Conservation (phyloP, 345 rosid species). For the Cardamine resedifolia region DNA sequence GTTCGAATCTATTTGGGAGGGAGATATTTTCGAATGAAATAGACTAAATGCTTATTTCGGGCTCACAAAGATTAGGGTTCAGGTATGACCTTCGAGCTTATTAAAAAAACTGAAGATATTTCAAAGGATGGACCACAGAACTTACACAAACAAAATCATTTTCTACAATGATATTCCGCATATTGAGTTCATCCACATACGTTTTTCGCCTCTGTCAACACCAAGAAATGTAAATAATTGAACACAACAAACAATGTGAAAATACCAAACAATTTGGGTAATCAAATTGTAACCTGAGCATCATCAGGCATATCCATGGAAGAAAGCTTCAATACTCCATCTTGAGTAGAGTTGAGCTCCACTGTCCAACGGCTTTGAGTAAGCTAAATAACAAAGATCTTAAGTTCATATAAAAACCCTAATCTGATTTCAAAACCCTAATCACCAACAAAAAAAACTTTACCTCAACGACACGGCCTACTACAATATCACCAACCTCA, state of each 20-base stretch:
- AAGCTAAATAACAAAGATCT: constrained; percentile 43
- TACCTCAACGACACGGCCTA: constrained; percentile 92
- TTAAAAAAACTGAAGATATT: too few relatives aligned
- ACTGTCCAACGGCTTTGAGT: constrained; percentile 80
- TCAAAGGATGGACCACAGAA: constrained; percentile 28
- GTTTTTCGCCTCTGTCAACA: constrained; percentile 71
- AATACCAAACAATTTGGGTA: neutral
- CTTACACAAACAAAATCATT: constrained; percentile 87
- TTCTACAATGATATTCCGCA: constrained; percentile 79
- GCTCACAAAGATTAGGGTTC: too few relatives aligned
- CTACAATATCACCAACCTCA: constrained; percentile 82
- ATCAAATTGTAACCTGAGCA: constrained; percentile 53
- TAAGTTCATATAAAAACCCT: neutral
- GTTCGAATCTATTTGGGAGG: too few relatives aligned
- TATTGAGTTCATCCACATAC: constrained; percentile 87
- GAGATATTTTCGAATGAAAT: too few relatives aligned
- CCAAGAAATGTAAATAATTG: constrained; percentile 3
- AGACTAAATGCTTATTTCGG: too few relatives aligned
- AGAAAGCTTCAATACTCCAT: constrained; percentile 84
- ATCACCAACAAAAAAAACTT: neutral
- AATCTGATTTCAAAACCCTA: neutral
- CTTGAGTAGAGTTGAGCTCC: constrained; percentile 71
- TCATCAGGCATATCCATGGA: constrained; percentile 87
- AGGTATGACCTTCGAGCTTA: too few relatives aligned
- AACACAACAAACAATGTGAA: neutral